Conservation (phyloP, 2,329 filamentous ascomycete genomes). For the Periconia digitata region DNA sequence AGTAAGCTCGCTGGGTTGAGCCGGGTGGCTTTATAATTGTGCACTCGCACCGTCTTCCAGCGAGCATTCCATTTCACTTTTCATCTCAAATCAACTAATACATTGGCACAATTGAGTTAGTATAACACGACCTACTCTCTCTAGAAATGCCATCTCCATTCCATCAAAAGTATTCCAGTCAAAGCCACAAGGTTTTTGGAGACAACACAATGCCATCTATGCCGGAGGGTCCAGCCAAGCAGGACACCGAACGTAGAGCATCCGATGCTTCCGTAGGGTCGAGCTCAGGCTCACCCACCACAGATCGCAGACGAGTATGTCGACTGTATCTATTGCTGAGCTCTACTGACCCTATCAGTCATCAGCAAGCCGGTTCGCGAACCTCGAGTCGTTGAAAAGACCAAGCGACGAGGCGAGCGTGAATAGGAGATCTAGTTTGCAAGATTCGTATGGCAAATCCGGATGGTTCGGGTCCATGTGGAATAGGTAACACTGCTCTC, state of each 20-base stretch:
- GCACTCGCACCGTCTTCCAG: constrained; percentile 15
- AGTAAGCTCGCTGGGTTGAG: constrained; percentile 17
- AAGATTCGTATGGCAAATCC: constrained; percentile 37
- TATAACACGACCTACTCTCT: no score
- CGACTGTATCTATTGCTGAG: not conserved
- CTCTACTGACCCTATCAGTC: constrained; percentile 24
- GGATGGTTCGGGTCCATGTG: constrained; percentile 36
- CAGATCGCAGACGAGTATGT: constrained; percentile 34
- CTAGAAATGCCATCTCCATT: constrained; percentile 40
- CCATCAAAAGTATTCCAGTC: constrained; percentile 41
- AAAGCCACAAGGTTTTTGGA: constrained; percentile 35
- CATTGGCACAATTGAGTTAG: no score
- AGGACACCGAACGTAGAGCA: constrained; percentile 33
- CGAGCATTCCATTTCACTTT: no score
- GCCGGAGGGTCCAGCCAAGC: constrained; percentile 36
- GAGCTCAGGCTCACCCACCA: constrained; percentile 19
- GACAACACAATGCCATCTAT: constrained; percentile 29
- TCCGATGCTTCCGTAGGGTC: constrained; percentile 34
- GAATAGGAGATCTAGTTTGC: constrained; percentile 31
- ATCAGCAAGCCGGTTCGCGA: constrained; percentile 33
- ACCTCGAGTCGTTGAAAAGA: constrained; percentile 37
- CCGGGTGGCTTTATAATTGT: constrained; percentile 1
- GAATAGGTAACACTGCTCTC: constrained; percentile 38
- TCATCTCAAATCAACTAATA: no score
- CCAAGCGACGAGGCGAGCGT: constrained; percentile 29